Conservation (phyloP, 495 filamentous ascomycete species). For the Clavariopsis aquatica region DNA sequence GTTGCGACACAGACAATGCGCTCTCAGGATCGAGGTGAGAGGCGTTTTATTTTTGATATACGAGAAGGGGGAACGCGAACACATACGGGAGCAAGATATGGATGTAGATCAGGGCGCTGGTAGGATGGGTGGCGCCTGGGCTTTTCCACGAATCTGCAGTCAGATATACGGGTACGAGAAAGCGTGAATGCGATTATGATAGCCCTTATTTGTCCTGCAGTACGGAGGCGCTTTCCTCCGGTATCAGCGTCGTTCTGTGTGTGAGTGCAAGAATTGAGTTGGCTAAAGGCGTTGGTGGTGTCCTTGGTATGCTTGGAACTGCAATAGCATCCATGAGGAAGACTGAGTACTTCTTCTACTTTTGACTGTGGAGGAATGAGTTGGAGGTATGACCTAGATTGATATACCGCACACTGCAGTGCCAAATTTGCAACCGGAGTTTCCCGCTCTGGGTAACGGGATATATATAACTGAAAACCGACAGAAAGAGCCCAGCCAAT, state of each 20-base stretch:
- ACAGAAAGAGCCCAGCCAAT: background rate
- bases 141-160: background rate
- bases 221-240: background rate
- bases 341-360: too few species aligned
- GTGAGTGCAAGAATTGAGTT: background rate
- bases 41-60: background rate
- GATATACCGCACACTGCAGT: too few species aligned
- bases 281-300: too few species aligned
- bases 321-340: too few species aligned
- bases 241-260: background rate
- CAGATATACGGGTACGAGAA: background rate
- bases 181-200: background rate
- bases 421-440: too few species aligned
- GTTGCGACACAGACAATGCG: too few species aligned
- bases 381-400: too few species aligned
- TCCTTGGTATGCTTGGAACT: too few species aligned
- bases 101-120: background rate
- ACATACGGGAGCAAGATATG: background rate
- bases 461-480: background rate
- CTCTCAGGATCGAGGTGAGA: too few species aligned
- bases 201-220: background rate
- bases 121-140: background rate
- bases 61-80: background rate
- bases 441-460: background rate
- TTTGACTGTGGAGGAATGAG: too few species aligned